Conservation (phyloP, 2,329 filamentous ascomycete species). For the Penicillium sp. region DNA sequence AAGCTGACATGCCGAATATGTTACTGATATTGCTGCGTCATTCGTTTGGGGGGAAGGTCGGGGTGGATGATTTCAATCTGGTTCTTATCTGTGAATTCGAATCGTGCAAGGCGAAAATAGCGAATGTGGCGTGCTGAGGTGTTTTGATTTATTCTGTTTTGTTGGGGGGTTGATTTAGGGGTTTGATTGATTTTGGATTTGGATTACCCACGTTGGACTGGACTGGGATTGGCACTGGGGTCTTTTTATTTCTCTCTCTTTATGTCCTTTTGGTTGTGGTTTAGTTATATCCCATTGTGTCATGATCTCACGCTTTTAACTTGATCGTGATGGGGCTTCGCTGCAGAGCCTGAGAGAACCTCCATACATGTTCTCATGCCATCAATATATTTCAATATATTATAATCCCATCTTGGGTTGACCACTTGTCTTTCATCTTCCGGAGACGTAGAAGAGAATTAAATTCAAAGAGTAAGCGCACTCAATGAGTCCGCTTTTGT, state of each 20-base stretch:
- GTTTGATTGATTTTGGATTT: background rate
- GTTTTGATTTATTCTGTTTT: background rate
- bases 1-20: background rate
- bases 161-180: background rate
- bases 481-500: background rate
- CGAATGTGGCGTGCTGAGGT: conserved; percentile 14
- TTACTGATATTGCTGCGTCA: background rate
- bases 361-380: conserved; percentile 1
- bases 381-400: conserved; percentile 6
- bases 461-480: background rate
- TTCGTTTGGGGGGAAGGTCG: background rate
- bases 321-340: background rate
- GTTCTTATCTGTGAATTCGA: background rate
- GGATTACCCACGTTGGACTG: background rate
- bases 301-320: conserved; percentile 26
- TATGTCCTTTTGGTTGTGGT: conserved; percentile 5
- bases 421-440: background rate
- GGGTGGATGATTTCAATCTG: background rate
- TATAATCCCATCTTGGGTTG: conserved; percentile 8
- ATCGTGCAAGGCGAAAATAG: conserved; percentile 13
- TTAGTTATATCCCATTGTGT: conserved; percentile 28
- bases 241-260: background rate
- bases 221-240: background rate
- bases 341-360: background rate
- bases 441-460: background rate